Percentiles rank a stretch among this genome's conserved stretches.
Evolutionary conservation across 352 stramenopile species (phyloP).

Genomic region (Globisporangium echinulatum): DNA sequence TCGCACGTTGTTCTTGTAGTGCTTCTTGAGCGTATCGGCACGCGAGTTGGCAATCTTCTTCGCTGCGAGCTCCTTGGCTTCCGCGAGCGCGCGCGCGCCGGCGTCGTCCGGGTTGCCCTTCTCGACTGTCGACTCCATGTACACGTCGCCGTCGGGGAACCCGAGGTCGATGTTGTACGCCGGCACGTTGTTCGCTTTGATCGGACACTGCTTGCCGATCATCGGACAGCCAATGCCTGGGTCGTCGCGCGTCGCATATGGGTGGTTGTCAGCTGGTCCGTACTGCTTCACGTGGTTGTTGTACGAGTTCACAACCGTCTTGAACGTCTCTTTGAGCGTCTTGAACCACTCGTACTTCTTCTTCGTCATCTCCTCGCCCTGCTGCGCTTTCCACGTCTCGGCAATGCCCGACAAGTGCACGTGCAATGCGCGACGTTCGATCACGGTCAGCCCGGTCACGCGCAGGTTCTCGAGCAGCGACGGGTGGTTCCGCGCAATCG

Average conservation of each 20-base stretch:
- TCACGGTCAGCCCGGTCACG: constrained; percentile 88
- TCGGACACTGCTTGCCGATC: constrained; percentile 88
- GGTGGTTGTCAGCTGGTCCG: constrained; percentile 83
- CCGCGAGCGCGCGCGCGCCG: constrained; percentile 50
- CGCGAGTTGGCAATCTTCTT: constrained; percentile 73
- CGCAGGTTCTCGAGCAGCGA: constrained; percentile 88
- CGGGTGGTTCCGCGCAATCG: constrained; percentile 87
- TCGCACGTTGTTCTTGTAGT: constrained; percentile 85
- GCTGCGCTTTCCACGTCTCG: constrained; percentile 82
- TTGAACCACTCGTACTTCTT: constrained; percentile 91
- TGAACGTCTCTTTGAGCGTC: constrained; percentile 90
- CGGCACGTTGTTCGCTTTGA: constrained; percentile 77
- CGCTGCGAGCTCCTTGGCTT: constrained; percentile 53
- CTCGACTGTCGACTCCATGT: constrained; percentile 63
- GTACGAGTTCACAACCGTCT: constrained; percentile 88
- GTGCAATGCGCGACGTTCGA: constrained; percentile 85
- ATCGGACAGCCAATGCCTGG: constrained; percentile 79
- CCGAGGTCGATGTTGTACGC: constrained; percentile 78
- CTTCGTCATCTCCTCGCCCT: constrained; percentile 90
- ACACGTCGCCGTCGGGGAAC: constrained; percentile 74
- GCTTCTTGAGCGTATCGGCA: constrained; percentile 75
- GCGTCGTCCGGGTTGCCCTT: constrained; percentile 70
- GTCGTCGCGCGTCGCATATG: constrained; percentile 79
- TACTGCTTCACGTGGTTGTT: constrained; percentile 89
- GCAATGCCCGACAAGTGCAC: constrained; percentile 83